phyloP scores from a whole-genome alignment of 139 green algal species.

The Closterium sp. region DNA sequence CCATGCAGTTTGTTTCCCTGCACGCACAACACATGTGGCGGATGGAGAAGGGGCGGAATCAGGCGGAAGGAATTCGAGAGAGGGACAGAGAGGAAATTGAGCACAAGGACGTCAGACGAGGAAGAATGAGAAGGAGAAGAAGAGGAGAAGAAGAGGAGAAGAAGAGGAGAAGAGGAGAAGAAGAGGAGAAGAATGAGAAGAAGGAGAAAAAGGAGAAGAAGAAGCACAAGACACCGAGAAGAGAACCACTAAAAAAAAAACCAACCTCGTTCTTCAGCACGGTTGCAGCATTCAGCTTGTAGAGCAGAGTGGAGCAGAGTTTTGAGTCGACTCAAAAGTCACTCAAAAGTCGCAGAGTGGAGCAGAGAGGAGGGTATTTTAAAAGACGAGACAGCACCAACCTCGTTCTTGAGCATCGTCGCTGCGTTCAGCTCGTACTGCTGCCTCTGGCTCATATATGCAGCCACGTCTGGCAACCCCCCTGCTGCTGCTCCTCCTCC shows the following conservation, averaged over 20 bases:
- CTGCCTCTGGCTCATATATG: conserved; percentile 6
- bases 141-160: too few relatives aligned
- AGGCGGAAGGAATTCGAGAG: neutral
- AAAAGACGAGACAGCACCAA: neutral
- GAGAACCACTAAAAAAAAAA: neutral
- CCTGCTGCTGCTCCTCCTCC: neutral
- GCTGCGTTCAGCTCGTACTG: conserved; percentile 22
- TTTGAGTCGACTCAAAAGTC: too few relatives aligned
- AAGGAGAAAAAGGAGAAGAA: too few relatives aligned
- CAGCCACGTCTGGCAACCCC: neutral
- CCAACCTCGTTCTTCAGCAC: neutral
- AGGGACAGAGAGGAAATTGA: too few relatives aligned
- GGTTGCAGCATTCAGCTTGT: neutral
- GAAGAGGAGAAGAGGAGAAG: too few relatives aligned
- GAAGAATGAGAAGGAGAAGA: neutral
- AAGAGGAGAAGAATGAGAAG: neutral
- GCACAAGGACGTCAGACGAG: neutral
- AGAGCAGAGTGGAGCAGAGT: neutral
- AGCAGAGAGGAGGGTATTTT: too few relatives aligned
- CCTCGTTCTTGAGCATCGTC: conserved; percentile 21
- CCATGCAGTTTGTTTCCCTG: conserved; percentile 42
- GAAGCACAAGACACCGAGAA: neutral
- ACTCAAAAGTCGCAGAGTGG: too few relatives aligned
- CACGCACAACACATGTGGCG: neutral
- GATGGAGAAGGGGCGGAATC: too few relatives aligned